Conservation (phyloP, 2,329 filamentous ascomycete genomes). For the Diaporthe sp. region DNA sequence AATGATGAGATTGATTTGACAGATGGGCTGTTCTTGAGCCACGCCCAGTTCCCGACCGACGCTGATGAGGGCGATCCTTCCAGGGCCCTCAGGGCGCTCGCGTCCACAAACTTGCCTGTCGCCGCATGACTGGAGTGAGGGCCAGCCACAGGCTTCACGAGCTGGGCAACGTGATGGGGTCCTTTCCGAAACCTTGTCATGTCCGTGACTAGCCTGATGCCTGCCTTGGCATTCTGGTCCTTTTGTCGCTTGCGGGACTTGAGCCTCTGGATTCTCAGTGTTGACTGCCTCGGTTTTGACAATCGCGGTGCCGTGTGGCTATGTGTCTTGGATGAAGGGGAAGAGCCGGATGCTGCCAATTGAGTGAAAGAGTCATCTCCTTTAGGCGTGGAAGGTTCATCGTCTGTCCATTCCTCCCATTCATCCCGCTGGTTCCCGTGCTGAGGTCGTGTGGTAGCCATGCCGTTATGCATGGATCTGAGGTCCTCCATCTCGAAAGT, state of each 20-base stretch:
- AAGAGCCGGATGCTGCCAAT: constrained; percentile 7
- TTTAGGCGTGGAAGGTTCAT: constrained; percentile 57
- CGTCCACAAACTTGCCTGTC: constrained; percentile 67
- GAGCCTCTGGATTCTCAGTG: constrained; percentile 59
- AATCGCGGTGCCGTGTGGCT: constrained; percentile 42
- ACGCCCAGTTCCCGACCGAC: constrained; percentile 70
- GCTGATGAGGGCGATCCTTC: constrained; percentile 69
- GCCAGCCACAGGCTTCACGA: constrained; percentile 45
- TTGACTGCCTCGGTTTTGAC: constrained; percentile 53
- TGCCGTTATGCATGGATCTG: constrained; percentile 42
- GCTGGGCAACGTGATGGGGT: constrained; percentile 54
- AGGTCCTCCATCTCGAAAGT: constrained; percentile 47
- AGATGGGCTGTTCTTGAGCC: constrained; percentile 62
- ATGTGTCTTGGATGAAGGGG: constrained; percentile 23
- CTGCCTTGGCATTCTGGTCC: constrained; percentile 71
- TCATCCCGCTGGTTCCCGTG: constrained; percentile 53
- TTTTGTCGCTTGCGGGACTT: constrained; percentile 75
- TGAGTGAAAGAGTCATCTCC: constrained; percentile 50
- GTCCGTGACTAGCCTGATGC: constrained; percentile 79
- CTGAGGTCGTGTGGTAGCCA: constrained; percentile 43
- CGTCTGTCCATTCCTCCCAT: constrained; percentile 70
- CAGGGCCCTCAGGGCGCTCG: constrained; percentile 71
- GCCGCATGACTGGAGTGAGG: constrained; percentile 38
- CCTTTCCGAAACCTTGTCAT: constrained; percentile 67
- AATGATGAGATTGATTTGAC: not conserved